Conservation (phyloP, 805 yeast genomes). For the Kodamaea hsintzibuensis region DNA sequence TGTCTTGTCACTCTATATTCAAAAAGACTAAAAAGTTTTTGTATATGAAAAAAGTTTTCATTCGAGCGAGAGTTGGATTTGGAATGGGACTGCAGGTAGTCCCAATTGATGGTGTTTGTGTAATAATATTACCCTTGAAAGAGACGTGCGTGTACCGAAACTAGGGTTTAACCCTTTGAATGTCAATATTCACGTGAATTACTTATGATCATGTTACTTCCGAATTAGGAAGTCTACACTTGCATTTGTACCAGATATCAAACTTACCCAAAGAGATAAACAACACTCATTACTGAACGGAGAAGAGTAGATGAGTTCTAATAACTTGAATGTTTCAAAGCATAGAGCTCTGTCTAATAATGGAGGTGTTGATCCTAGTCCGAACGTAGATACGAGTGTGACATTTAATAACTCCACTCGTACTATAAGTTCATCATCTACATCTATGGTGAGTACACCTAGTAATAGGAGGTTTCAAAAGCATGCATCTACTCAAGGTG, state of each 20-base stretch:
- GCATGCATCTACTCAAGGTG: neutral
- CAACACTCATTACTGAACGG: neutral
- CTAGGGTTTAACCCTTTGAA: neutral
- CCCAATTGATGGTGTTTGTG: neutral
- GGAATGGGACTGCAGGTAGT: neutral
- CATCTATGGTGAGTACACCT: constrained; percentile 36
- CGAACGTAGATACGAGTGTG: constrained; percentile 2
- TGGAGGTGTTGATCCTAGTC: constrained; percentile 3
- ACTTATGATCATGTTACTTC: neutral
- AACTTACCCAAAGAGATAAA: neutral
- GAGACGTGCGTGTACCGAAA: neutral
- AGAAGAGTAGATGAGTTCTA: neutral
- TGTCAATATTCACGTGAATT: neutral
- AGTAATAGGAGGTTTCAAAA: constrained; percentile 39
- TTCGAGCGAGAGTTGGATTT: neutral
- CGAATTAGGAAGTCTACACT: neutral
- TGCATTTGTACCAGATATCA: neutral
- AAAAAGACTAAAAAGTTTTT: constrained; percentile 3
- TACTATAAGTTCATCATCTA: constrained; percentile 37
- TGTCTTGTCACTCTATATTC: constrained; percentile 22
- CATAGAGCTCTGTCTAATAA: neutral
- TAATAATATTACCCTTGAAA: neutral
- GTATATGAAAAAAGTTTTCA: constrained; percentile 8
- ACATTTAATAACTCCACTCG: constrained; percentile 23
- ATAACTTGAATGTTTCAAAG: neutral